phyloP scores from a whole-genome alignment of 345 rosid species.

The Brassica nigra region DNA sequence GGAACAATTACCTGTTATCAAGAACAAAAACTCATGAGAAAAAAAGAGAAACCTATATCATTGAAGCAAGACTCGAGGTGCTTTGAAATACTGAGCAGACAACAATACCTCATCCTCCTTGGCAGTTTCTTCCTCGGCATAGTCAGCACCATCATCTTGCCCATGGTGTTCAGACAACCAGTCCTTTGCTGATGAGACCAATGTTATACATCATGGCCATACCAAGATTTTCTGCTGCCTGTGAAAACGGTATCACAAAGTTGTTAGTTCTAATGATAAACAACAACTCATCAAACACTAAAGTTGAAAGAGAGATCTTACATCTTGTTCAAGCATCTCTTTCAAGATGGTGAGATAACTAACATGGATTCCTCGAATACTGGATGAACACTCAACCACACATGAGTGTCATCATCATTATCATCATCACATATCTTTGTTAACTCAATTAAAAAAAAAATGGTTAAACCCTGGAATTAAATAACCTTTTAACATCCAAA shows the following conservation, averaged over 20 bases:
- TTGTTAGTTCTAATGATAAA: constrained; percentile 4
- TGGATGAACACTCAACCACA: constrained; percentile 33
- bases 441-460: neutral
- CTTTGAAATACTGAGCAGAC: constrained; percentile 25
- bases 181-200: constrained; percentile 86
- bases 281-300: neutral
- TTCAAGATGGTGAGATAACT: constrained; percentile 74
- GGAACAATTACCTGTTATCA: constrained; percentile 73
- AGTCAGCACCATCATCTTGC: constrained; percentile 51
- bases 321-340: constrained; percentile 92
- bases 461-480: constrained; percentile 11
- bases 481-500: constrained; percentile 70
- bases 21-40: neutral
- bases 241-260: constrained; percentile 23
- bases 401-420: constrained; percentile 29
- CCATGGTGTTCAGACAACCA: constrained; percentile 85
- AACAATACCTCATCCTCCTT: constrained; percentile 78
- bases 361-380: constrained; percentile 77
- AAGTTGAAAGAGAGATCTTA: constrained; percentile 34
- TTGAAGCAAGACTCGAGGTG: neutral
- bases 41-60: constrained; percentile 8
- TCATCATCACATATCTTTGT: neutral
- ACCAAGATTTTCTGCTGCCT: constrained; percentile 96
- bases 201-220: constrained; percentile 97
- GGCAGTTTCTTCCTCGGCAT: constrained; percentile 54